Evolutionary conservation across 2,329 filamentous ascomycete species (phyloP), one percentile per base, ranked within the genome.

Genomic region (Microdochium trichocladiopsis): DNA sequence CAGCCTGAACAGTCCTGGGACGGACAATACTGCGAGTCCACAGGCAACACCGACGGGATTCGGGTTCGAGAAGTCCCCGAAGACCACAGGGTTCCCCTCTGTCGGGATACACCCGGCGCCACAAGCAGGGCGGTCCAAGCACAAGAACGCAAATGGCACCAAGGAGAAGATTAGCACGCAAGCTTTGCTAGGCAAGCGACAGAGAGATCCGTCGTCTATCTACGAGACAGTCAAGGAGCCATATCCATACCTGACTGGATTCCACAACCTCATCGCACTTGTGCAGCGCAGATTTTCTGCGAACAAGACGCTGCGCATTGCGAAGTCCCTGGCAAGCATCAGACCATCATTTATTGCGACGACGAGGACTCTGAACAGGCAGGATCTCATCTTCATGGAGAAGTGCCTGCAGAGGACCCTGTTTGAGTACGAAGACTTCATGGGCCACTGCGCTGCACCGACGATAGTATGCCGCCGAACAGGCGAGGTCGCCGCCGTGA

Each of bases 321-420:
- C 90, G 54, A 90, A 92, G 70, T 87, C 92, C 0, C 79, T 99
- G 50, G 87, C 90, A 6, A 90, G 88, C 47, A 95, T 96, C 60
- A 86, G 94, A 8, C 93, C 94, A 2, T 94, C 91, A 0, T 94
- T 99, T 65, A 93, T 97, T 57, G 86, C 91, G 11, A 95, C 90
- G 56, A 95, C 90, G 21, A 88, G 89, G 62, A 91, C 90, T n/a
- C 75, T 97, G 55, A 92, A 90, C 57, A 78, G 86, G 18, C 87
- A 94, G 62, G 94, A 99, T 68, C 76, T 97, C 25, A 85, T 99
- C 22, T 96, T 97, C 68, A 96, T 96, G 88, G 94, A 99, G 68
- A 95, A 95, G 71, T 95, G 89, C 63, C 90, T 97, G 65, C 94
- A 99, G 69, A 83, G 94, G 36, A 95, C 90, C 0, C 76, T 97